Evolutionary conservation across 2,329 filamentous ascomycete genomes (phyloP).

Genomic region (Intubia oerlemansii): DNA sequence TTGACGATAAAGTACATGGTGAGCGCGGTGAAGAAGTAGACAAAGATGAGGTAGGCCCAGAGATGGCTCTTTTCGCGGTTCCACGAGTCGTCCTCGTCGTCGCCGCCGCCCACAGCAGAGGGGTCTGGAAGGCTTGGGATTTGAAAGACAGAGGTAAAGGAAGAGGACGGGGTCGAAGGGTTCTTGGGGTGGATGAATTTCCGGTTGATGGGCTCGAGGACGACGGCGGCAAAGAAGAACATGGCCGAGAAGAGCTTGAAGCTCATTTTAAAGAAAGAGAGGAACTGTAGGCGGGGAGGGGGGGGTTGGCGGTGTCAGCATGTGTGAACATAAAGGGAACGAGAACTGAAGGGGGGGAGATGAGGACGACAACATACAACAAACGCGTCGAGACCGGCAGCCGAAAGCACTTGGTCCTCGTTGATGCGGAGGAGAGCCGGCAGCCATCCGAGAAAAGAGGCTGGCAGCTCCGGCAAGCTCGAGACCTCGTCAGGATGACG

Average conservation of each 20-base stretch:
- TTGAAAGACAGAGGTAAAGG: background rate
- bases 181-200: conserved; percentile 26
- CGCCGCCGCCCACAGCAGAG: conserved; percentile 1
- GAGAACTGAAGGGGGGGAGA: no score
- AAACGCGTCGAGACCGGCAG: conserved; percentile 84
- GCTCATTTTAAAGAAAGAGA: conserved; percentile 91
- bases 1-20: conserved; percentile 65
- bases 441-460: conserved; percentile 86
- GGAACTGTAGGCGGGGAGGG: no score
- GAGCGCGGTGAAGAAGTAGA: conserved; percentile 73
- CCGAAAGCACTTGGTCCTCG: conserved; percentile 74
- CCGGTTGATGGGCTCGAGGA: conserved; percentile 73
- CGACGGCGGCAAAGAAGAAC: conserved; percentile 56
- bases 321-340: no score
- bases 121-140: background rate
- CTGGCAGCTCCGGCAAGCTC: conserved; percentile 56
- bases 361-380: no score
- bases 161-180: no score
- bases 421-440: conserved; percentile 63
- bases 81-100: conserved; percentile 13
- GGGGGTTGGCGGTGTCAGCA: no score
- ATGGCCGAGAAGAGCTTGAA: conserved; percentile 63
- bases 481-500: conserved; percentile 31
- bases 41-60: conserved; percentile 89
- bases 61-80: conserved; percentile 33